Conservation (phyloP, 1,284 basidiomycete genomes). For the Sanghuangporus weigelae region DNA sequence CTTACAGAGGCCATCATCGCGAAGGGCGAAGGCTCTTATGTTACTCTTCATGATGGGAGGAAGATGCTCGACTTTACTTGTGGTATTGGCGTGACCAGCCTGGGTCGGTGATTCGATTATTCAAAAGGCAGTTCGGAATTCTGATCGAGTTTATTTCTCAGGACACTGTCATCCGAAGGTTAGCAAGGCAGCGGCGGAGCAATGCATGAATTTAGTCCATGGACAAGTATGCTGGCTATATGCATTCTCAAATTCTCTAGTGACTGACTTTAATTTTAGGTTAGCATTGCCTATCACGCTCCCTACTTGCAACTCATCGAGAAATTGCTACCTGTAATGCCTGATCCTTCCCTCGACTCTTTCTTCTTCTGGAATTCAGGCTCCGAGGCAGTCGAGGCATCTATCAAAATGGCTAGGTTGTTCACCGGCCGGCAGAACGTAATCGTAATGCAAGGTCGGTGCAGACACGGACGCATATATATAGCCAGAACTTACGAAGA, state of each 20-base stretch:
- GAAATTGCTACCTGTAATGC: slow-evolving; percentile 76
- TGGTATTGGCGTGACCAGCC: slow-evolving; percentile 80
- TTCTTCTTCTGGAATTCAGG: slow-evolving; percentile 98
- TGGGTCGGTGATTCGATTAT: slow-evolving; percentile 43
- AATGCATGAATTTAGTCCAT: slow-evolving; percentile 79
- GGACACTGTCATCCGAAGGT: slow-evolving; percentile 87
- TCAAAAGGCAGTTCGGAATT: slow-evolving; percentile 12
- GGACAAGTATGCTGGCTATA: slow-evolving; percentile 45
- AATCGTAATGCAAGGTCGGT: slow-evolving; percentile 78
- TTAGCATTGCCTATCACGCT: slow-evolving; percentile 72
- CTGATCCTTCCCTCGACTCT: slow-evolving; percentile 82
- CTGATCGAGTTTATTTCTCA: slow-evolving; percentile 26
- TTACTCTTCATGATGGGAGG: slow-evolving; percentile 66
- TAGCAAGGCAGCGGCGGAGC: slow-evolving; percentile 80
- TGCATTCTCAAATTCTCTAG: background rate
- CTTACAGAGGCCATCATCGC: slow-evolving; percentile 70
- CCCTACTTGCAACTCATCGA: slow-evolving; percentile 78
- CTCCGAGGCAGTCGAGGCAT: slow-evolving; percentile 84
- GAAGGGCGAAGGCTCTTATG: slow-evolving; percentile 75
- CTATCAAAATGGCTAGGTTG: slow-evolving; percentile 74
- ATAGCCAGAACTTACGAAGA: background rate
- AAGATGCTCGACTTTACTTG: slow-evolving; percentile 79
- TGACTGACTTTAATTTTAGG: slow-evolving; percentile 36
- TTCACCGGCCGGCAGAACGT: slow-evolving; percentile 83
- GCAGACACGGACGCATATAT: slow-evolving; percentile 8